Percentiles rank a stretch among this genome's conserved stretches.
Evolutionary conservation across 2,329 filamentous ascomycete genomes (phyloP).

Genomic region (Juglanconis juglandina): DNA sequence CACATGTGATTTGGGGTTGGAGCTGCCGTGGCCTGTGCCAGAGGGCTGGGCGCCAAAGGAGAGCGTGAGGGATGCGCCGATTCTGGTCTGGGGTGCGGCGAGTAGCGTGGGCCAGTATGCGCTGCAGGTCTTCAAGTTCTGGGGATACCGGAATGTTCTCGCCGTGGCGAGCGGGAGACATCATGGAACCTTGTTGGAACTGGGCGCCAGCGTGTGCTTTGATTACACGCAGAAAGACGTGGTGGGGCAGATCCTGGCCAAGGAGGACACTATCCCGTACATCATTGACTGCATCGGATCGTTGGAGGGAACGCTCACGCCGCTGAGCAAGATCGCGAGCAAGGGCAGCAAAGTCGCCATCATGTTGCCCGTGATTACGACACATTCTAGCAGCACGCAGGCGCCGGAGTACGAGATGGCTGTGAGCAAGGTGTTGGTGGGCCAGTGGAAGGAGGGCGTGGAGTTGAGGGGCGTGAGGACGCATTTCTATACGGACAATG

Average conservation of each 20-base stretch:
- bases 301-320: constrained; percentile 42
- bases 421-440: constrained; percentile 34
- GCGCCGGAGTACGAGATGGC: constrained; percentile 55
- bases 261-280: constrained; percentile 34
- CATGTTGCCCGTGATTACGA: constrained; percentile 57
- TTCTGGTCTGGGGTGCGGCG: constrained; percentile 52
- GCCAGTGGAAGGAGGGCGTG: constrained; percentile 51
- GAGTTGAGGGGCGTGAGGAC: constrained; percentile 52
- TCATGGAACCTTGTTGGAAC: constrained; percentile 37
- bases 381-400: constrained; percentile 44
- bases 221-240: constrained; percentile 41
- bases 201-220: constrained; percentile 45
- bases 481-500: constrained; percentile 53
- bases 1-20: constrained; percentile 45
- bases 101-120: constrained; percentile 50
- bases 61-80: constrained; percentile 30
- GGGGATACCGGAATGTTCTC: constrained; percentile 49
- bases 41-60: constrained; percentile 33
- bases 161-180: constrained; percentile 45
- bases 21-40: constrained; percentile 55
- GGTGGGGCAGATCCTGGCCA: constrained; percentile 32
- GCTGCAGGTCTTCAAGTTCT: constrained; percentile 49
- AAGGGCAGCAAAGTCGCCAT: constrained; percentile 51
- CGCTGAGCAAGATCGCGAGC: constrained; percentile 48
- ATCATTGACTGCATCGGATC: constrained; percentile 57